phyloP scores from a whole-genome alignment of 805 yeast genomes.

The Komagataella pastoris region DNA sequence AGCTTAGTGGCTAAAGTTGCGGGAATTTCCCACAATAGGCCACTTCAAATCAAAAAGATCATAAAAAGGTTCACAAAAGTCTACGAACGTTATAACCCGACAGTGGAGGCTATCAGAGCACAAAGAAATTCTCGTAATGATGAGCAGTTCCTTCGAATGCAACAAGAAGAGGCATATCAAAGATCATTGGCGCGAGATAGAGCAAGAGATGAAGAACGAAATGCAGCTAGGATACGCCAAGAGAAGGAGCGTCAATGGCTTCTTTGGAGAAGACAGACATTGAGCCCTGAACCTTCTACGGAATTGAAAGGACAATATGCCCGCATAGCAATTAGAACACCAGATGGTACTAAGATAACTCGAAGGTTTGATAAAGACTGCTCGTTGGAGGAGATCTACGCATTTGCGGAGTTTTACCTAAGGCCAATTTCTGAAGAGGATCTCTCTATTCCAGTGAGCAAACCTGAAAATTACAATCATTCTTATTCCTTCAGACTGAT shows the following conservation, averaged over 20 bases:
- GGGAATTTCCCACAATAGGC: slow-evolving; percentile 30
- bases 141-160: slow-evolving; percentile 31
- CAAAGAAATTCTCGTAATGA: slow-evolving; percentile 32
- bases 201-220: slow-evolving; percentile 29
- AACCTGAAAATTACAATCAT: slow-evolving; percentile 29
- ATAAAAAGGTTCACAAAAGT: slow-evolving; percentile 21
- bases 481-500: slow-evolving; percentile 33
- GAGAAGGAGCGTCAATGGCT: slow-evolving; percentile 25
- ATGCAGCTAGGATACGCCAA: slow-evolving; percentile 6
- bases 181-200: slow-evolving; percentile 59
- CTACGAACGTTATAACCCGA: slow-evolving; percentile 42
- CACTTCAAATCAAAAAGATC: slow-evolving; percentile 17
- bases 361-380: slow-evolving; percentile 31
- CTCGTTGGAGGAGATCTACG: slow-evolving; percentile 51
- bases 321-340: slow-evolving; percentile 57
- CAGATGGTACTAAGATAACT: slow-evolving; percentile 45
- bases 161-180: slow-evolving; percentile 71
- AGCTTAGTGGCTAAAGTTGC: slow-evolving; percentile 51
- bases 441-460: slow-evolving; percentile 10
- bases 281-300: slow-evolving; percentile 9
- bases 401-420: slow-evolving; percentile 46
- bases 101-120: slow-evolving; percentile 49
- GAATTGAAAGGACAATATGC: slow-evolving; percentile 22
- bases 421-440: slow-evolving; percentile 13
- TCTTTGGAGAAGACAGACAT: slow-evolving; percentile 27